These are phyloP conservation scores for Lactifluus piperatus DNA, from an alignment of 768 basidiomycete species.

Conservation along the genomic window DNA sequence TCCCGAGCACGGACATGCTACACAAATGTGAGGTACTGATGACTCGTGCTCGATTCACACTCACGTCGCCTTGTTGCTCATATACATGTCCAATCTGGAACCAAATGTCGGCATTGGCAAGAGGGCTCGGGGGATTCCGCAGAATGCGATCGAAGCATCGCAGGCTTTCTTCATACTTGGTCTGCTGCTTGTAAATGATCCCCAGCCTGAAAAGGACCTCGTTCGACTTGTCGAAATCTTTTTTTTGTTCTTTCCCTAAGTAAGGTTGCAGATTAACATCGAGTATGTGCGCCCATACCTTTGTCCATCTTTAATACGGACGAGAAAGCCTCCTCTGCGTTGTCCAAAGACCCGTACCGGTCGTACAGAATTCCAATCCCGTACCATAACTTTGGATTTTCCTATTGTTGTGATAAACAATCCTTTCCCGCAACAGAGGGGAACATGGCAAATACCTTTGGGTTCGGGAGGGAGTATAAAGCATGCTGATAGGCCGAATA, in stretches of 20 bases:
- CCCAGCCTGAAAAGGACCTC: constrained; percentile 97
- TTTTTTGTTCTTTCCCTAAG: constrained; percentile 11
- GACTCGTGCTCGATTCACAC: constrained; percentile 22
- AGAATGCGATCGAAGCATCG: constrained; percentile 95
- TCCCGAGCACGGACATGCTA: constrained; percentile 88
- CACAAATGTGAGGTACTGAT: constrained; percentile 12
- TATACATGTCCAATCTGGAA: constrained; percentile 99
- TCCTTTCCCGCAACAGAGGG: constrained; percentile 9
- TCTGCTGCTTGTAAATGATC: constrained; percentile 99
- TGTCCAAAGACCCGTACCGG: constrained; percentile 95
- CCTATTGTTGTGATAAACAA: constrained; percentile 30
- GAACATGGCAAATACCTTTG: constrained; percentile 51
- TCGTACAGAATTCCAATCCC: constrained; percentile 99
- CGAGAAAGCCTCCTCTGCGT: constrained; percentile 97
- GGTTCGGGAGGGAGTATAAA: constrained; percentile 89
- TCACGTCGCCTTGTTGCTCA: constrained; percentile 93
- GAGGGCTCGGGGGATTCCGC: constrained; percentile 88
- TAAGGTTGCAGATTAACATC: background rate
- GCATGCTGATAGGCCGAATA: constrained; percentile 99
- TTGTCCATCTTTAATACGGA: constrained; percentile 96
- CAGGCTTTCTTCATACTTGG: constrained; percentile 83
- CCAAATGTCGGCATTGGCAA: constrained; percentile 98
- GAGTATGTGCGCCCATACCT: constrained; percentile 36
- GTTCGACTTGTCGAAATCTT: constrained; percentile 97
- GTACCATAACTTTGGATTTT: constrained; percentile 99